These are phyloP conservation scores for Pueraria montana DNA, from an alignment of 306 rosid species.

Conservation along the genomic window DNA sequence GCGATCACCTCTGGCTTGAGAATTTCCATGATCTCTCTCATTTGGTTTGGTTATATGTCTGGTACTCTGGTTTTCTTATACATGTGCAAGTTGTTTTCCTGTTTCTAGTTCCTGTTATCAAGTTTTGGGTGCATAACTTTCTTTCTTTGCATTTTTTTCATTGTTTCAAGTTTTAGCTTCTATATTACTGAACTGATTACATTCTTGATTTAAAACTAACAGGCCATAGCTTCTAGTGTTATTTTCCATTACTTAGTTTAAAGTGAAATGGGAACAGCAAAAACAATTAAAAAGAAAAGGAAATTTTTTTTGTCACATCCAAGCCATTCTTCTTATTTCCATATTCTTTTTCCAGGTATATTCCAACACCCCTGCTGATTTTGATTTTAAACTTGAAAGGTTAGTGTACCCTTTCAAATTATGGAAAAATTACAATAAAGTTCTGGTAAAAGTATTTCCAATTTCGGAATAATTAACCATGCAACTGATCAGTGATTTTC, in stretches of 20 bases:
- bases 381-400: slow-evolving; percentile 97
- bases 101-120: slow-evolving; percentile 5
- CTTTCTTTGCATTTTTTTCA: neutral
- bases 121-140: slow-evolving; percentile 32
- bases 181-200: slow-evolving; percentile 28
- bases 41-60: slow-evolving; percentile 18
- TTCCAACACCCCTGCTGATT: slow-evolving; percentile 97
- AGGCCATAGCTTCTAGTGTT: neutral
- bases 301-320: slow-evolving; percentile 22
- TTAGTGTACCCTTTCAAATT: slow-evolving; percentile 39
- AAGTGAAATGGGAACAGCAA: slow-evolving; percentile 29
- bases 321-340: slow-evolving; percentile 35
- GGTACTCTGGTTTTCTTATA: slow-evolving; percentile 25
- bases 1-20: slow-evolving; percentile 14
- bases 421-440: slow-evolving; percentile 17
- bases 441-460: slow-evolving; percentile 9
- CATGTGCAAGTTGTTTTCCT: slow-evolving; percentile 26
- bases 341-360: slow-evolving; percentile 64
- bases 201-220: slow-evolving; percentile 32
- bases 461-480: neutral
- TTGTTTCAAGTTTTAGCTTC: slow-evolving; percentile 6
- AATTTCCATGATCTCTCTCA: neutral
- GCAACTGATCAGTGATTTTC: slow-evolving; percentile 7
- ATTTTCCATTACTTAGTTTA: slow-evolving; percentile 5
- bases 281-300: neutral